phyloP scores from a whole-genome alignment of 768 basidiomycete species.

The Amanita thiersii region DNA sequence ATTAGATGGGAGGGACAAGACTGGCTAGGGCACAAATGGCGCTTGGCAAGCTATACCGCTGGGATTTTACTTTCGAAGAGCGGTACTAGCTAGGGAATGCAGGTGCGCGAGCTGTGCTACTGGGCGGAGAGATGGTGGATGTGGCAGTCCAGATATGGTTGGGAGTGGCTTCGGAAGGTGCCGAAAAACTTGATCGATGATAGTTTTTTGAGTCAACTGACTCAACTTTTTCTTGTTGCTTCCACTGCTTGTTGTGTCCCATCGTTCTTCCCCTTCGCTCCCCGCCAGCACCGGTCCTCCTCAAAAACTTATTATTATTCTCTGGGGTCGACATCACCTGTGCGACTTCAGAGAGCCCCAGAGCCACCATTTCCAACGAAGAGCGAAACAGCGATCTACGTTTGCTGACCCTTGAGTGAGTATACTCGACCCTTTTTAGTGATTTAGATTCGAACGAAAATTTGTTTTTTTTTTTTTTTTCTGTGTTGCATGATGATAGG shows the following conservation, averaged over 20 bases:
- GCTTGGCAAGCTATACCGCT: too few relatives aligned
- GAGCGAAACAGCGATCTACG: conserved; percentile 62
- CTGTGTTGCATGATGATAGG: conserved; percentile 26
- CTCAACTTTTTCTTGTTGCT: background rate
- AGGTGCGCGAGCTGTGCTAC: background rate
- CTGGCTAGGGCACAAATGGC: too few relatives aligned
- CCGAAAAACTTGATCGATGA: background rate
- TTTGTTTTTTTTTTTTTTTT: conserved; percentile 6
- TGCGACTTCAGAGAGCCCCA: conserved; percentile 30
- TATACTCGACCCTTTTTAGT: conserved; percentile 8
- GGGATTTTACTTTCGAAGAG: too few relatives aligned
- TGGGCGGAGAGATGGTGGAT: background rate
- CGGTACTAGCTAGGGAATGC: too few relatives aligned
- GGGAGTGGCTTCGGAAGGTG: background rate
- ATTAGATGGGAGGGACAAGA: too few relatives aligned
- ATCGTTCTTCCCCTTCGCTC: background rate
- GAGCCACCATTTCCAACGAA: conserved; percentile 56
- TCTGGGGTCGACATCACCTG: conserved; percentile 17
- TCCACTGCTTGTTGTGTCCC: too few relatives aligned
- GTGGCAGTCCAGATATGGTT: background rate
- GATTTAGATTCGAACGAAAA: background rate
- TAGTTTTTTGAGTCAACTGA: background rate
- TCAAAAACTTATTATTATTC: conserved; percentile 4
- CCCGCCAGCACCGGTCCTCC: background rate
- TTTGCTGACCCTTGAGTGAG: conserved; percentile 62